These are phyloP conservation scores for Cymodocea nodosa DNA, from an alignment of 116 monocot species.

Conservation along the genomic window DNA sequence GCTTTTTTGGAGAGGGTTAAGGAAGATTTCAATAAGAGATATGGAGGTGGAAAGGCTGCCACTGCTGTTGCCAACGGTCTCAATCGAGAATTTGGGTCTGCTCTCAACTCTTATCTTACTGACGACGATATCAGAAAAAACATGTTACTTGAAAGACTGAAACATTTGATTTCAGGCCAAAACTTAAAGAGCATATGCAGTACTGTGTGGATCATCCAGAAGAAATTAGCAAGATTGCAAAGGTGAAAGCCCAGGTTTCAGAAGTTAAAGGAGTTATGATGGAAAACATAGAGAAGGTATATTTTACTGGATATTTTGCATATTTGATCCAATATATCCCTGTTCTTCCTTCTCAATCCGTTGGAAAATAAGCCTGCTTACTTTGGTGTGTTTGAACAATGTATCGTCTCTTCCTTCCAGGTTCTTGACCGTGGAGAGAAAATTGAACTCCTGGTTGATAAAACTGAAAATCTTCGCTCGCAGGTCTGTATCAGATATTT, in stretches of 20 bases:
- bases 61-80: neutral
- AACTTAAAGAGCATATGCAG: slow-evolving; percentile 3
- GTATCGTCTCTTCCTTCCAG: no score
- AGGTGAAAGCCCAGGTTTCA: neutral
- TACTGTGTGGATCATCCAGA: neutral
- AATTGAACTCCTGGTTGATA: no score
- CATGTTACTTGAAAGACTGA: no score
- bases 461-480: no score
- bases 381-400: no score
- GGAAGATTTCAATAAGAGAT: slow-evolving; percentile 3
- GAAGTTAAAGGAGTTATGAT: neutral
- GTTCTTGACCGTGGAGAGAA: neutral
- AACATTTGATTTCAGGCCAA: neutral
- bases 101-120: no score
- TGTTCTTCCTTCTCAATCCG: no score
- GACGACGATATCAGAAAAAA: no score
- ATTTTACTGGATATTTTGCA: no score
- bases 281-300: neutral
- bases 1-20: neutral
- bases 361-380: no score
- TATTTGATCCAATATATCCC: no score
- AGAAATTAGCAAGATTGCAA: neutral
- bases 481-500: neutral
- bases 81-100: neutral
- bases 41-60: neutral